Evolutionary conservation across 78 protist species (phyloP), one percentile per base, ranked within the genome.

Genomic region (Dictyostelium capitatum): DNA sequence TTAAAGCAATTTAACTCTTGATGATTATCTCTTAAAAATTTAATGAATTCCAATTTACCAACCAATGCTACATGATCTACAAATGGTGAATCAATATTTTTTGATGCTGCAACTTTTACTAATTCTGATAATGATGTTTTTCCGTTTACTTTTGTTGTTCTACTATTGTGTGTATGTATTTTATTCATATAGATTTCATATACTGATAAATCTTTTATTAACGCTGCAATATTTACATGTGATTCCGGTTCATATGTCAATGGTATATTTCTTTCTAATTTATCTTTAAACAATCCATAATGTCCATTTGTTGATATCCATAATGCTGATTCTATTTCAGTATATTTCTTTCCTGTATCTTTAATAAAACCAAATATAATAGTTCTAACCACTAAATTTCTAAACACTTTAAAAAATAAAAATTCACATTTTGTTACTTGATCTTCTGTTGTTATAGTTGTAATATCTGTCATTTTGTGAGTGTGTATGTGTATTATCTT

Each of bases 331-430:
- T 15, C 11, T 30, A 67, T 67, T 4, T 32, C 37, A 30, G 47
- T 14, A 67, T 67, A 67, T 67, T 67, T 67, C 6, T 0, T 3
- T 15, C 79, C 79, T 73, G 79, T 73, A 47, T 30, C 79, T n/a
- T 47, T 15, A 19, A 73, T 46, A 73, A 73, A 73, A 17, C 10
- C 17, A 11, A 73, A 73, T 46, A 73, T 73, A 46, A 30, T 9
- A 0, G 30, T 73, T 30, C 32, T n/a, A 17, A 73, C 12, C 7
- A 73, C 79, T 47, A 19, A 43, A 73, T 73, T 73, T 47, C 46
- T 73, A 73, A 73, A 73, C 20, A 73, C 56, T 47, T 73, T 73
- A 46, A 46, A 46, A 73, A 73, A 73, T n/a, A 73, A 73, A n/a
- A 43, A 8, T 73, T 73, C 79, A 30, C 47, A 4, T 32, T 41